Conservation (phyloP, 2,329 filamentous ascomycete species). For the Zasmidium citrigriseum region DNA sequence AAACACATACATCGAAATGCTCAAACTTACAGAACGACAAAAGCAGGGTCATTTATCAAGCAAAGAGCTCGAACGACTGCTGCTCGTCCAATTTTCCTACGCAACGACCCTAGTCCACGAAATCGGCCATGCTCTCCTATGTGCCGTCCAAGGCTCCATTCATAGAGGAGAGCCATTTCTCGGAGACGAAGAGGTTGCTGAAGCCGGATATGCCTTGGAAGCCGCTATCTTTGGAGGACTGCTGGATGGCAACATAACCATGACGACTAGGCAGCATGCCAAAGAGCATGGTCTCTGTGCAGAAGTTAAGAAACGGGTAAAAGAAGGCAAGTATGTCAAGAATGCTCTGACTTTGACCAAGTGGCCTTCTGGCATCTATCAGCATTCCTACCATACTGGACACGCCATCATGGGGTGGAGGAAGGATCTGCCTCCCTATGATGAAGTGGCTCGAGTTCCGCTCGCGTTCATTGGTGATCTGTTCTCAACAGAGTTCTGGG, state of each 20-base stretch:
- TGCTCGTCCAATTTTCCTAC: background rate
- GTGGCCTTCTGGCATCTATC: conserved; percentile 1
- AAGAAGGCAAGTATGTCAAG: background rate
- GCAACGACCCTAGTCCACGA: conserved; percentile 6
- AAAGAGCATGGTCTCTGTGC: background rate
- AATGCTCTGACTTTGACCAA: background rate
- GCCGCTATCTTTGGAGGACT: conserved; percentile 4
- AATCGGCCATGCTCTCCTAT: conserved; percentile 3
- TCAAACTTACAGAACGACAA: background rate
- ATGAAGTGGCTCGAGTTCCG: background rate
- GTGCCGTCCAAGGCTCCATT: conserved; percentile 1
- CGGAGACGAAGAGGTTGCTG: background rate
- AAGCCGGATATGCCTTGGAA: conserved; percentile 5
- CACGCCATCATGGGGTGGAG: background rate
- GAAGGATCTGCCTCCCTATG: background rate
- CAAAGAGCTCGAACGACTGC: background rate
- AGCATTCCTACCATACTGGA: background rate
- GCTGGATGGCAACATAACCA: background rate
- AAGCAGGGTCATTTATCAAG: background rate
- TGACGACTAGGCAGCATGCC: background rate
- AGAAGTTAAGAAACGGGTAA: background rate
- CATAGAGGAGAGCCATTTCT: background rate
- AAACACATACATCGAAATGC: background rate
- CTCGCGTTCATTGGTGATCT: background rate
- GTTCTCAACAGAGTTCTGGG: background rate